phyloP scores from a whole-genome alignment of 2,329 filamentous ascomycete species.

The Tolypocladium amazonense region DNA sequence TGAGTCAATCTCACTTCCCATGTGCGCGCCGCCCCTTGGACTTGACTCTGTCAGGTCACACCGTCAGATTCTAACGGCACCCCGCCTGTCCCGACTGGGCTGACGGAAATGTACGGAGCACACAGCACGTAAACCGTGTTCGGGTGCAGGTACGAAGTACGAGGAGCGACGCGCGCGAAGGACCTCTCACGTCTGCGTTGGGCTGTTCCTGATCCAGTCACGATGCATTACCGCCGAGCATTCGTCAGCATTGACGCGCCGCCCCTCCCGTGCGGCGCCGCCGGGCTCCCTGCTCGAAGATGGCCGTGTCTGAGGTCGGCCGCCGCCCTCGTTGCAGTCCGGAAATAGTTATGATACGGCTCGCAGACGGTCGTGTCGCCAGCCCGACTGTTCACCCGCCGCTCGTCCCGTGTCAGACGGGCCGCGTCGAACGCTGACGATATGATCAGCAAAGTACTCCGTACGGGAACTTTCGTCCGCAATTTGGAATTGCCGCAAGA shows the following conservation, averaged over 20 bases:
- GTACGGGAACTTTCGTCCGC: neutral
- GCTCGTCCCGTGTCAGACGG: neutral
- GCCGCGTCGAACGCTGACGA: conserved; percentile 2
- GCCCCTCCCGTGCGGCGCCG: neutral
- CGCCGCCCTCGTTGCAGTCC: neutral
- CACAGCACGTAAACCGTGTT: neutral
- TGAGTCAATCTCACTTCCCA: conserved; percentile 10
- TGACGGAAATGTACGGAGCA: neutral
- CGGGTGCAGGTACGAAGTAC: neutral
- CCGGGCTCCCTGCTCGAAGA: neutral
- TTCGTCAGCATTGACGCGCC: neutral
- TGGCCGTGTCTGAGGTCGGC: neutral
- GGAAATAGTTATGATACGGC: neutral
- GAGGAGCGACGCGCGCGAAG: neutral
- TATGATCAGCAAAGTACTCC: neutral
- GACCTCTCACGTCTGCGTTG: neutral
- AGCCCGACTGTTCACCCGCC: neutral
- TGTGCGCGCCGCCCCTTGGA: conserved; percentile 3
- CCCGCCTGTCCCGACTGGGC: neutral
- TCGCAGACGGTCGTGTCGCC: neutral
- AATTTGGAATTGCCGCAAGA: neutral
- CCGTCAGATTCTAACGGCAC: neutral
- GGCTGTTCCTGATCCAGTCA: neutral
- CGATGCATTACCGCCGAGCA: neutral
- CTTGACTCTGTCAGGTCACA: neutral